phyloP scores from a whole-genome alignment of 2,329 filamentous ascomycete genomes.

The Beauveria bassiana region DNA sequence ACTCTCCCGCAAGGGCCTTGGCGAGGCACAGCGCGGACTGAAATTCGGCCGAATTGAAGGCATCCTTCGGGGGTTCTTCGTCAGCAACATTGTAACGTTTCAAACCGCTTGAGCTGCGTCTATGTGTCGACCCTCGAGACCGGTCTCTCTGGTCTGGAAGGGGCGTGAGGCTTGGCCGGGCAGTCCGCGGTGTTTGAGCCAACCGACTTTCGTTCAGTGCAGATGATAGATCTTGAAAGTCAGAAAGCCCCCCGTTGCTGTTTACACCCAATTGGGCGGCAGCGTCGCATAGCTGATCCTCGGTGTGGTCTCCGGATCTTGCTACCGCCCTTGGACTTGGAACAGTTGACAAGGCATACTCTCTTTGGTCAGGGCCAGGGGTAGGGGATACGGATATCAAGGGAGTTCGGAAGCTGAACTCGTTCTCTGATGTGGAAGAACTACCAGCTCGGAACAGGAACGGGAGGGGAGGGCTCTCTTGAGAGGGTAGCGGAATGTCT shows the following conservation, averaged over 20 bases:
- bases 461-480: background rate
- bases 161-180: background rate
- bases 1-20: constrained; percentile 21
- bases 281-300: background rate
- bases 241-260: background rate
- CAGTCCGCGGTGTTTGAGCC: background rate
- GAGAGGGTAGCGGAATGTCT: background rate
- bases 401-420: background rate
- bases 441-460: background rate
- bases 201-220: background rate
- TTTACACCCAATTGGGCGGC: background rate
- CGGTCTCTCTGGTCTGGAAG: background rate
- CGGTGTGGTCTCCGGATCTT: background rate
- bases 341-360: background rate
- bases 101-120: background rate
- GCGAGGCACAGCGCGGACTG: constrained; percentile 28
- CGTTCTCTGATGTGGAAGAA: background rate
- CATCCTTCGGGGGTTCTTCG: constrained; percentile 27
- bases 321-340: background rate
- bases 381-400: background rate
- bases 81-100: constrained; percentile 17
- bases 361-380: background rate
- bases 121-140: background rate
- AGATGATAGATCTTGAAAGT: background rate
- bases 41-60: constrained; percentile 28